Base-by-base conservation (phyloP, 1,139 yeast species). In the Pichia sorboxylosa region DNA sequence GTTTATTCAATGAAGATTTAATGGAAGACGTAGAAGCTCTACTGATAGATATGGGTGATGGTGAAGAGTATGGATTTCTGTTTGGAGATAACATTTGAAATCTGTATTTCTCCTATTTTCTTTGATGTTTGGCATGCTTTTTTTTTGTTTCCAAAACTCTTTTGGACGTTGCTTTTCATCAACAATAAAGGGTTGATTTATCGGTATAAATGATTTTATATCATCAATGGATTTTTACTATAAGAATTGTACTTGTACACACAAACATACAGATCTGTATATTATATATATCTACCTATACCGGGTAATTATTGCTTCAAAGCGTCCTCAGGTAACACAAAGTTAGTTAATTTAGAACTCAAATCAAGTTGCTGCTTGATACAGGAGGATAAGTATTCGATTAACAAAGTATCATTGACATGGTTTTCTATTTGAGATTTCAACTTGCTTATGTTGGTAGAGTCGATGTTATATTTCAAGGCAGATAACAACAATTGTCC, bases 361-460 rank as follows among this genome's bases (percentile, higher is more conserved):
- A 80, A 66, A 52, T 80, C 90, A 44, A 82, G 69, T 60, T 84
- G 95, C 43, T 85, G 82, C 61, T 80, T 81, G 47, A 84, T 77
- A 33, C 92, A 83, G 50, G 79, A 76, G 39, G 94, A 80, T 59
- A 84, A 67, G 54, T 77, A 81, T 51, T 82, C 92, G 44, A 84
- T 71, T 77, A 83, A 75, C 42, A 81, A 68, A 28, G 84, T 77
- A 51, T 84, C 94, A 57, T 82, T 87, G 52, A 78, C 65, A 55
- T 82, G 87, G 35, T 73, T 68, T 49, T 72, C 73, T 66, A 83
- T 76, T 43, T 75, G 67, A 44, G 63, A 61, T 49, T 70, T 74
- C 46, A 81, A 66, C 30, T 64, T 67, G 21, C 69, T 73, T 39
- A 71, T 52, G 46, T 79, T 71, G 38, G 72, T 61, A 41, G 77